phyloP scores from a whole-genome alignment of 768 basidiomycete genomes.

The Pisolithus albus region DNA sequence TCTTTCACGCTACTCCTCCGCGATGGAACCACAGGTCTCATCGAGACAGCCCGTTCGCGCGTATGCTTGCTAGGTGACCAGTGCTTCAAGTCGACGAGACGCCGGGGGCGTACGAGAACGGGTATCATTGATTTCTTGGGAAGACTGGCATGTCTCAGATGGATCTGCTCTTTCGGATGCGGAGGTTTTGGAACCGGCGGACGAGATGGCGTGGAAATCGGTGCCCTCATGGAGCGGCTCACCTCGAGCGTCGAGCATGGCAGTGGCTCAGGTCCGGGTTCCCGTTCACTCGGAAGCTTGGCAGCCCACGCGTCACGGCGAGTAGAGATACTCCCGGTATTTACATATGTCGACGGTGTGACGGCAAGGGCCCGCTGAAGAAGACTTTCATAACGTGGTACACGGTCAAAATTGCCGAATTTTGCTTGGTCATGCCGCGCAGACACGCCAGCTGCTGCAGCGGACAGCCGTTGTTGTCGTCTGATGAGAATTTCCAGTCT shows the following conservation, averaged over 20 bases:
- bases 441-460: background rate
- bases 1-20: slow-evolving; percentile 70
- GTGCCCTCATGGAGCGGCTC: slow-evolving; percentile 15
- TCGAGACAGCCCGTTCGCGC: slow-evolving; percentile 12
- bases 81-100: slow-evolving; percentile 48
- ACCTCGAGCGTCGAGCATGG: slow-evolving; percentile 33
- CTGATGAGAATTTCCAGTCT: slow-evolving; percentile 27
- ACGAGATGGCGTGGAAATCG: slow-evolving; percentile 53
- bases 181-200: slow-evolving; percentile 38
- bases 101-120: slow-evolving; percentile 33
- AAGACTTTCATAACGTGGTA: slow-evolving; percentile 51
- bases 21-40: slow-evolving; percentile 22
- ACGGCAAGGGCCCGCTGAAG: slow-evolving; percentile 28
- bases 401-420: slow-evolving; percentile 19
- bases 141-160: slow-evolving; percentile 48
- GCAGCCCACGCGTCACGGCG: background rate
- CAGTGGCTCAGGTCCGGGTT: slow-evolving; percentile 49
- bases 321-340: slow-evolving; percentile 30
- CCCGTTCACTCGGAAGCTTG: background rate
- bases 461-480: slow-evolving; percentile 17
- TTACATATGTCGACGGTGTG: slow-evolving; percentile 6
- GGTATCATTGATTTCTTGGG: slow-evolving; percentile 38
- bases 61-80: slow-evolving; percentile 36
- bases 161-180: slow-evolving; percentile 61
- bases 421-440: background rate